phyloP scores from a whole-genome alignment of 2,329 filamentous ascomycete genomes.

The Alternaria sp. region DNA sequence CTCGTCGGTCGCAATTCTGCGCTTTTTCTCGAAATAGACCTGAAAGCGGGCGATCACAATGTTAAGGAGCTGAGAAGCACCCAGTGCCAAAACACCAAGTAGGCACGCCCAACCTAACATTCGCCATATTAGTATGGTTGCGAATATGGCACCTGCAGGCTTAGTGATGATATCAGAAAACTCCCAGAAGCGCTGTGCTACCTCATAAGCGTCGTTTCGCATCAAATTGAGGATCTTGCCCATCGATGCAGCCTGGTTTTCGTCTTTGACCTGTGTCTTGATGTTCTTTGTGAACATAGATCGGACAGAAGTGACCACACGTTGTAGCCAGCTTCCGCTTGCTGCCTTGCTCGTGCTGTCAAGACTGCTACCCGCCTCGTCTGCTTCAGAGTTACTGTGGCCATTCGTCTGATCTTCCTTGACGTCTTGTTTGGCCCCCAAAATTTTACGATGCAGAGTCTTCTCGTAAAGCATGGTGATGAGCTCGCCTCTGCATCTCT shows the following conservation, averaged over 20 bases:
- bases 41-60: constrained; percentile 69
- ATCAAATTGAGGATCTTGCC: constrained; percentile 91
- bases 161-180: constrained; percentile 77
- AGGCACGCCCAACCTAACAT: constrained; percentile 82
- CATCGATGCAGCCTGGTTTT: constrained; percentile 73
- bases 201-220: constrained; percentile 80
- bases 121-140: constrained; percentile 74
- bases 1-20: constrained; percentile 75
- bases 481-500: constrained; percentile 83
- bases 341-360: constrained; percentile 3
- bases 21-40: constrained; percentile 71
- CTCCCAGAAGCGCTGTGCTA: constrained; percentile 87
- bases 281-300: constrained; percentile 25
- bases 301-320: constrained; percentile 13
- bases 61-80: constrained; percentile 73
- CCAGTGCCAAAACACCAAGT: constrained; percentile 72
- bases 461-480: constrained; percentile 86
- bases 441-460: constrained; percentile 68
- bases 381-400: constrained; percentile 17
- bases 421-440: constrained; percentile 38
- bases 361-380: constrained; percentile 14
- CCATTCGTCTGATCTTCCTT: constrained; percentile 34
- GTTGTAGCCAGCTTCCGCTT: constrained; percentile 10
- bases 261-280: constrained; percentile 34
- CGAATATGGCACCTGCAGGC: constrained; percentile 77